These are phyloP conservation scores for Trichoderma endophyticum DNA, from an alignment of 2,329 filamentous ascomycete species.

Conservation along the genomic window DNA sequence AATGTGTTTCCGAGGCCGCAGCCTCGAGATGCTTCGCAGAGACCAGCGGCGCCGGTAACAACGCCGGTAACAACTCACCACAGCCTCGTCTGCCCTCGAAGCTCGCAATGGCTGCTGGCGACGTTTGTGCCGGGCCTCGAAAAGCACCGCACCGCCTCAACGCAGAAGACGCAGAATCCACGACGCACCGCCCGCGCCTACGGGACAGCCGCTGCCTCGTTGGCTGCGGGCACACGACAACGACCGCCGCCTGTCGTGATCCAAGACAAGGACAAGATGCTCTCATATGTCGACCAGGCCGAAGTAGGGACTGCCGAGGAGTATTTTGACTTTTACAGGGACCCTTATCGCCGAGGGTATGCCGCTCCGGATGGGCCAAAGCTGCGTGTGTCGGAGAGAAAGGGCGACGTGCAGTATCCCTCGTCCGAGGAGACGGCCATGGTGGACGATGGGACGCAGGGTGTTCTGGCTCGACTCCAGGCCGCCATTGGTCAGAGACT, in stretches of 20 bases:
- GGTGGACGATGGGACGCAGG: slow-evolving; percentile 34
- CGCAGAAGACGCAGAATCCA: background rate
- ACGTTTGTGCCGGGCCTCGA: slow-evolving; percentile 36
- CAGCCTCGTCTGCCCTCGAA: slow-evolving; percentile 31
- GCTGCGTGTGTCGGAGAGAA: slow-evolving; percentile 48
- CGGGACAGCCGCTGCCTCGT: slow-evolving; percentile 27
- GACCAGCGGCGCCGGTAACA: slow-evolving; percentile 18
- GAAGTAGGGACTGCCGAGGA: slow-evolving; percentile 49
- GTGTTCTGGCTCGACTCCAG: slow-evolving; percentile 39
- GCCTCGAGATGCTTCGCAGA: slow-evolving; percentile 21
- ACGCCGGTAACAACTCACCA: background rate
- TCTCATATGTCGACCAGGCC: slow-evolving; percentile 52
- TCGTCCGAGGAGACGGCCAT: slow-evolving; percentile 39
- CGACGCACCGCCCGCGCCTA: slow-evolving; percentile 24
- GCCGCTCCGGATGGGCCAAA: slow-evolving; percentile 49
- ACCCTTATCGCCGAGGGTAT: slow-evolving; percentile 54
- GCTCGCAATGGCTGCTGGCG: slow-evolving; percentile 40
- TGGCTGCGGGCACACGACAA: slow-evolving; percentile 20
- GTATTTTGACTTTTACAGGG: slow-evolving; percentile 49
- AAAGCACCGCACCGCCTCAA: slow-evolving; percentile 20
- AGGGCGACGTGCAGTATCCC: slow-evolving; percentile 48
- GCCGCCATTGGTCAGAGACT: slow-evolving; percentile 40
- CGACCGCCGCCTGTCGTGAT: slow-evolving; percentile 18
- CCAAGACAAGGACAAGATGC: slow-evolving; percentile 43
- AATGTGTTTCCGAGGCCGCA: slow-evolving; percentile 25